Percentiles rank a stretch among this genome's conserved stretches.
Conservation (phyloP, 176 grass and related monocot genomes). For the Canna indica region DNA sequence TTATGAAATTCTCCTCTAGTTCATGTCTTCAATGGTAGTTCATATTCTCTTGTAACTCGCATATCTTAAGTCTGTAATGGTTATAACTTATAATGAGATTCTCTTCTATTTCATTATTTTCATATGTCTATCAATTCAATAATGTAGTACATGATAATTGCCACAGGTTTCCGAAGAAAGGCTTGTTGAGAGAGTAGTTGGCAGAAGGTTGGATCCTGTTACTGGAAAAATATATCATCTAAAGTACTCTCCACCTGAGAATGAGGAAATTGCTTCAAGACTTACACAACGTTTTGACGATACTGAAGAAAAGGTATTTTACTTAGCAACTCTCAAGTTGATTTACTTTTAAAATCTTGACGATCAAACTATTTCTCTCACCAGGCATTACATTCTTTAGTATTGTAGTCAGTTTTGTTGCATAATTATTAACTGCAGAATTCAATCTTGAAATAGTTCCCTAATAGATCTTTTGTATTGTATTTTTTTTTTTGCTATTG, state of each 20-base stretch:
- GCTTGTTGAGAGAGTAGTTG: slow-evolving; percentile 88
- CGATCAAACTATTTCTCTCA: background rate
- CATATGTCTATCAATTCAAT: no score
- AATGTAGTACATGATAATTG: no score
- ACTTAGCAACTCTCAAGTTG: slow-evolving; percentile 8
- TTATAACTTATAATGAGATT: background rate
- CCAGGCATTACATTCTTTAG: background rate
- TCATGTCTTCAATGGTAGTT: no score
- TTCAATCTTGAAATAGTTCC: background rate
- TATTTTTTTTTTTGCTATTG: slow-evolving; percentile 9
- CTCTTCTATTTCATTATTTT: no score
- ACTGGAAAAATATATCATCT: slow-evolving; percentile 97
- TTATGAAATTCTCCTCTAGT: no score
- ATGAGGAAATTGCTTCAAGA: slow-evolving; percentile 78
- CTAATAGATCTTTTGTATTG: background rate
- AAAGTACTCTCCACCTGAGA: slow-evolving; percentile 89
- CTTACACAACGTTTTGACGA: slow-evolving; percentile 92
- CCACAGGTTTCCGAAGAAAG: slow-evolving; percentile 66
- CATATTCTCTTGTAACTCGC: no score
- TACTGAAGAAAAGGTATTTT: slow-evolving; percentile 87
- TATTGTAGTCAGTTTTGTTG: background rate
- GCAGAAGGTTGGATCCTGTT: slow-evolving; percentile 71
- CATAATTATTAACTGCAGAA: background rate
- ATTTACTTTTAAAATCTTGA: background rate
- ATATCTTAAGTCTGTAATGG: no score